Evolutionary conservation across 1,284 basidiomycete species (phyloP), one percentile per base, ranked within the genome.

Genomic region (Exsudoporus floridanus): DNA sequence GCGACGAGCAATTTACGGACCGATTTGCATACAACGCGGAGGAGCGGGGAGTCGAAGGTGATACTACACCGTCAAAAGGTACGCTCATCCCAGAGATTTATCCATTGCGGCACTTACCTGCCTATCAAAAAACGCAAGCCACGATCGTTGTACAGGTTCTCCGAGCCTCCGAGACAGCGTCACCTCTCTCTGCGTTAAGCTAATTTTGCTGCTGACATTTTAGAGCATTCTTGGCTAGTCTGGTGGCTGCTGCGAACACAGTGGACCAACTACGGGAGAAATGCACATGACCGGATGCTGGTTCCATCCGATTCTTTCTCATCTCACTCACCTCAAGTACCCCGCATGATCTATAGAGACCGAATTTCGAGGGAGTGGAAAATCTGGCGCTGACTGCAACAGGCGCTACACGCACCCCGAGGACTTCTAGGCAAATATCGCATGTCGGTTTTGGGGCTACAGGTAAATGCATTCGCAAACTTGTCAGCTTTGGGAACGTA

Each of bases 401-500:
- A 27, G 27, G 34, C 27, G 14, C 36, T 19, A 23, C 36, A 13
- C 23, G 16, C 12, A 19, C 33, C 48, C n/a, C 37, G 37, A 47
- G 43, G 36, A 40, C 10, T 36, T 40, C 19, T 44, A 18, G 21
- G 16, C 27, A 27, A 25, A 18, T 16, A 19, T 42, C n/a, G 33
- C 23, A 7, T 9, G 25, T 33, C 8, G 38, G 31, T 52, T 21
- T 13, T 36, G 31, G 30, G 13, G 34, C 83, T 66, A 87, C 97
- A 74, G 82, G 87, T 57, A 78, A 84, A 49, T n/a, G 28, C 39
- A 16, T 33, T 14, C 10, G 80, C 60, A 91, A 89, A 71, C 86
- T 87, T 57, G 39, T 31, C 18, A 34, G 41, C 18, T 89, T 89
- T 72, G 88, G 87, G 55, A 90, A 90, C 75, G 86, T 89, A 42